Evolutionary conservation across 208 protist species (phyloP), one percentile per base, ranked within the genome.

Genomic region (Crithidia bombi): DNA sequence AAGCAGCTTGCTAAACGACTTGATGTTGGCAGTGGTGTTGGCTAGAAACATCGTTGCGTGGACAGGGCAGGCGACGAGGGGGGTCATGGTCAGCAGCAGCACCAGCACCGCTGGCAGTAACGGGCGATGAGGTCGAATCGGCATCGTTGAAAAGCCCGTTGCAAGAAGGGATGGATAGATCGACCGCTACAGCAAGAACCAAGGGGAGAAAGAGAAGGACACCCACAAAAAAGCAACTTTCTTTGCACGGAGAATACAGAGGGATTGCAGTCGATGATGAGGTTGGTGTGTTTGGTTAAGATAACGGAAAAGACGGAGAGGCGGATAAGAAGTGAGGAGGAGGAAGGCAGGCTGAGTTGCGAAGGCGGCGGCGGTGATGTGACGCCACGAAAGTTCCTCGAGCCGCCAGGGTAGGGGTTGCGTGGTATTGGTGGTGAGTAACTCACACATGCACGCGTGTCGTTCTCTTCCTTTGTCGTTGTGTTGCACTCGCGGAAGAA

Each of bases 141-240:
- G 30, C 25, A 57, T 57, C 12, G 23, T 54, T 32, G 23, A 54
- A 32, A 32, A n/a, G 44, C 10, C n/a, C 38, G 38, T 41, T 41
- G 38, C 7, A 21, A 54, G 49, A 32, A 32, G 9, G 21, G 32
- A 54, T 26, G 25, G 15, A 54, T 25, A 32, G 25, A n/a, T n/a
- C n/a, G n/a, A n/a, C n/a, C n/a, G n/a, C n/a, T n/a, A n/a, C n/a
- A 54, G 49, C 26, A 3, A 32, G 9, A 54, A 54, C 17, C 39
- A 62, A 30, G 57, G 38, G n/a, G 43, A 26, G 28, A 64, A 3
- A 64, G 21, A 50, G 9, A 28, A 64, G n/a, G 44, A 36, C 19
- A 59, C n/a, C 11, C 26, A 63, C 5, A 49, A 36, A 63, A 41
- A 63, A 59, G 17, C 7, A 59, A 33, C 17, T 59, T 55, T 25